Base-by-base conservation (phyloP, 1,139 yeast species). In the Geotrichum candidum region DNA sequence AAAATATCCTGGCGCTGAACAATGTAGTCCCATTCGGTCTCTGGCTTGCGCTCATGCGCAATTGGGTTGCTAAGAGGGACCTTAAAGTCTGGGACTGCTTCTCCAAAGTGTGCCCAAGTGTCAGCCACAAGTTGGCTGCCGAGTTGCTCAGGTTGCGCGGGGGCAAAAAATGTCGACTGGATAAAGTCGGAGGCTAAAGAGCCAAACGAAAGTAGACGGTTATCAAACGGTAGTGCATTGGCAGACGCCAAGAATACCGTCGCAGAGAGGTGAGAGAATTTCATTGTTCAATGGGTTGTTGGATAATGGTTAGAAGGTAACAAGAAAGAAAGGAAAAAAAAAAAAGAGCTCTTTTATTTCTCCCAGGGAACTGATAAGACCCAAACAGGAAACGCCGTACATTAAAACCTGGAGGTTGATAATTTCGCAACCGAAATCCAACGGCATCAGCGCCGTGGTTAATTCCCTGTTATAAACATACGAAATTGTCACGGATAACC, bases 1-100 rank as follows among this genome's bases (percentile, higher is more conserved):
- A 41, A 41, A 66, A 74, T 77, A 2, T 68, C 69, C 57, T 64
- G 63, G 56, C 64, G 65, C 58, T 69, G 64, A 11, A 68, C 68
- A 35, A 67, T 63, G 59, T 66, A 67, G 25, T 64, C 63, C 73
- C 73, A 70, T 55, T 70, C 68, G 18, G 60, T 38, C 15, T 38
- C 60, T 3, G 62, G 57, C 15, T 35, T 50, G 11, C 31, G 33
- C 41, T 54, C 51, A 45, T 51, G 38, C 15, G 52, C 41, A 51
- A 58, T 54, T 13, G 61, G 58, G 25, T 58, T 48, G 35, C 35
- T 25, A 10, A 25, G 38, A 11, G 33, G 33, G 3, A 51, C 41
- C 1, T 15, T 13, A 29, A 27, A 51, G 15, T 27, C 33, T 15
- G 54, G 35, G 1, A 29, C 54, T 15, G 33, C 23, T 7, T 29